Evolutionary conservation across 139 green algal species (phyloP).

Genomic region (Closterium sp.): DNA sequence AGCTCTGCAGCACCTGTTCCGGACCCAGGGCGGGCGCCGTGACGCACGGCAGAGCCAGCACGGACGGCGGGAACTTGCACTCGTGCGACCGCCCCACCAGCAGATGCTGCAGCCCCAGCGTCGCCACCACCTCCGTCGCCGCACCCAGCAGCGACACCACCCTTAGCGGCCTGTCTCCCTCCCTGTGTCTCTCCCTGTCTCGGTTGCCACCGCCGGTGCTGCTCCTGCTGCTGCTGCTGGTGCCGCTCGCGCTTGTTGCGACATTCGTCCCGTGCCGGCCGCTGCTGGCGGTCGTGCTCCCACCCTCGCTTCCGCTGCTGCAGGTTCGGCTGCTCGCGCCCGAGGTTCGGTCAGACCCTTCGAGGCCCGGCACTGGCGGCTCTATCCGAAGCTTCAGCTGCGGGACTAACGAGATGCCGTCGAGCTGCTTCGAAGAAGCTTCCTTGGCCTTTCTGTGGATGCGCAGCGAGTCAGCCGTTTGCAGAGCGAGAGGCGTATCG

Average conservation of each 20-base stretch:
- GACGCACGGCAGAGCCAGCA: slow-evolving; percentile 33
- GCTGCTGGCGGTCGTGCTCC: background rate
- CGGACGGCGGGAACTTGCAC: slow-evolving; percentile 26
- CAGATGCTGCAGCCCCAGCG: slow-evolving; percentile 23
- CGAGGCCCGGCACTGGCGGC: background rate
- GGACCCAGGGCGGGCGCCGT: background rate
- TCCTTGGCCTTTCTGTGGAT: background rate
- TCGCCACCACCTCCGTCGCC: slow-evolving; percentile 22
- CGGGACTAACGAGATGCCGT: background rate
- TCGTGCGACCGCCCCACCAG: slow-evolving; percentile 39
- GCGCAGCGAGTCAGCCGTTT: background rate
- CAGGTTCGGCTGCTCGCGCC: background rate
- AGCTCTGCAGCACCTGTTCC: background rate
- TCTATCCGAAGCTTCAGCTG: background rate
- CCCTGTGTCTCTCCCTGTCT: background rate
- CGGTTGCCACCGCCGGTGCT: background rate
- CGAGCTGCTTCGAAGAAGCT: background rate
- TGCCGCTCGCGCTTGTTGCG: background rate
- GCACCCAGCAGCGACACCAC: slow-evolving; percentile 32
- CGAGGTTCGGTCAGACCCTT: background rate
- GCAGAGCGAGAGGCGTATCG: background rate
- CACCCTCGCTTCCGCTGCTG: background rate
- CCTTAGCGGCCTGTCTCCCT: background rate
- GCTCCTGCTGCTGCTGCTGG: background rate
- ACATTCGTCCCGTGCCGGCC: background rate